These are phyloP conservation scores for Apiotrichum siamense DNA, from an alignment of 1,284 basidiomycete species.

Conservation along the genomic window DNA sequence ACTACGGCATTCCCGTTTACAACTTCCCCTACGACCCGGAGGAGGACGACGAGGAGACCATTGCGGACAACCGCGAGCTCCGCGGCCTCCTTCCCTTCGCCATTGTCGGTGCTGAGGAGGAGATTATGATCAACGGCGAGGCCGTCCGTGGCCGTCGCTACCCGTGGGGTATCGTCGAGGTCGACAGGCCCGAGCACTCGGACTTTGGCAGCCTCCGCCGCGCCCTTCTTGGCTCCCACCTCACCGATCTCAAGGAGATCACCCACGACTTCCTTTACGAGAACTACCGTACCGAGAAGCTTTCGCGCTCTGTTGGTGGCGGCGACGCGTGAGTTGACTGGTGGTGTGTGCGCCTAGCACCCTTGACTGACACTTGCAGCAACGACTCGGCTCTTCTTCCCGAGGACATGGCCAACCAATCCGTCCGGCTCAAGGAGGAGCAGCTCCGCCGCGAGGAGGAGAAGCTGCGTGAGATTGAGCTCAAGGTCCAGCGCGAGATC, in stretches of 20 bases:
- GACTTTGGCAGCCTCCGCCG: constrained; percentile 90
- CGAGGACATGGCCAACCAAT: constrained; percentile 94
- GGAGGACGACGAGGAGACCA: constrained; percentile 98
- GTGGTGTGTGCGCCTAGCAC: neutral
- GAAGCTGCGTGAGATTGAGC: constrained; percentile 96
- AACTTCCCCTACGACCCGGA: constrained; percentile 99
- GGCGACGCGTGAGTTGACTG: constrained; percentile 61
- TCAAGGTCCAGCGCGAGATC: constrained; percentile 97
- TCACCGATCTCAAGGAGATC: constrained; percentile 84
- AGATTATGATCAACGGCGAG: constrained; percentile 88
- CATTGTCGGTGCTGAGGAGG: constrained; percentile 94
- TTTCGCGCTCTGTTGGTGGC: constrained; percentile 85
- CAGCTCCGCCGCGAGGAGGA: constrained; percentile 96
- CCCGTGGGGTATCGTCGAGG: constrained; percentile 97
- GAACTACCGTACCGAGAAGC: constrained; percentile 80
- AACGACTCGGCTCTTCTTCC: constrained; percentile 79
- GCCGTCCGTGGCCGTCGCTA: constrained; percentile 84
- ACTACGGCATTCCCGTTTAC: constrained; percentile 98
- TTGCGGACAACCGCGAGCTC: constrained; percentile 93
- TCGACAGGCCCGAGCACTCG: constrained; percentile 97
- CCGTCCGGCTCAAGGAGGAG: constrained; percentile 95
- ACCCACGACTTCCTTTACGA: constrained; percentile 86
- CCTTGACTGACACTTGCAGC: constrained; percentile 8
- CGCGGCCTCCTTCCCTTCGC: constrained; percentile 90
- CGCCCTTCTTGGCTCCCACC: constrained; percentile 88